Evolutionary conservation across 1,284 basidiomycete species (phyloP).

Genomic region (Xerocomus nothofagi): DNA sequence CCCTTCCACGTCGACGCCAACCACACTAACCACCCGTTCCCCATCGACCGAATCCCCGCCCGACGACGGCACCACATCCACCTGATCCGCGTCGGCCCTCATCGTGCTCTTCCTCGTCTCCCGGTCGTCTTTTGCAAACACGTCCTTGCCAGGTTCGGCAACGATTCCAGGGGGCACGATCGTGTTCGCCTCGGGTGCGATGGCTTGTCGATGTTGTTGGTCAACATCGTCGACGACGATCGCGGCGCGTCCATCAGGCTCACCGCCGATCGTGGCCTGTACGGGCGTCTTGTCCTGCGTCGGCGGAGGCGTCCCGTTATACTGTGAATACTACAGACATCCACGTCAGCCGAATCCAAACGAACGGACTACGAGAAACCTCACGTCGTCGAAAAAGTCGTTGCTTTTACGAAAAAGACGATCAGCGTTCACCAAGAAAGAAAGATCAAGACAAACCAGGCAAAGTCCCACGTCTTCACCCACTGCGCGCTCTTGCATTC

Average conservation of each 20-base stretch:
- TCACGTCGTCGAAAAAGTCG: constrained; percentile 63
- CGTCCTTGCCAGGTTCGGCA: constrained; percentile 66
- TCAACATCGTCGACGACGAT: constrained; percentile 46
- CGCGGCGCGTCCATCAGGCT: constrained; percentile 44
- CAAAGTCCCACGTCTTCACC: constrained; percentile 95
- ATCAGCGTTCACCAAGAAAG: constrained; percentile 1
- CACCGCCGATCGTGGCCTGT: constrained; percentile 46
- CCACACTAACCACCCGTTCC: constrained; percentile 21
- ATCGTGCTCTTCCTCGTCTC: constrained; percentile 35
- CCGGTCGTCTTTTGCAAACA: constrained; percentile 50
- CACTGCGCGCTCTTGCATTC: constrained; percentile 81
- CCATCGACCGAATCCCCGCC: background rate
- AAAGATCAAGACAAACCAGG: constrained; percentile 53
- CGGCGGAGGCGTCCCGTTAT: constrained; percentile 39
- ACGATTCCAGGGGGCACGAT: constrained; percentile 47
- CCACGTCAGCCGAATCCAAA: background rate
- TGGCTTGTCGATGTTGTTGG: no score
- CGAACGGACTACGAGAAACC: constrained; percentile 20
- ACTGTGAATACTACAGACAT: constrained; percentile 53
- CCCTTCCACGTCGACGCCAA: background rate
- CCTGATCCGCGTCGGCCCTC: background rate
- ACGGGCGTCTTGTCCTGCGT: constrained; percentile 43
- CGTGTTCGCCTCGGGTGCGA: constrained; percentile 36
- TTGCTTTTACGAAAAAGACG: constrained; percentile 39
- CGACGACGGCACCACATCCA: background rate